Percentiles rank a stretch among this genome's conserved stretches.
These are phyloP conservation scores for Lentinula detonsa DNA, from an alignment of 768 basidiomycete species.

Conservation along the genomic window DNA sequence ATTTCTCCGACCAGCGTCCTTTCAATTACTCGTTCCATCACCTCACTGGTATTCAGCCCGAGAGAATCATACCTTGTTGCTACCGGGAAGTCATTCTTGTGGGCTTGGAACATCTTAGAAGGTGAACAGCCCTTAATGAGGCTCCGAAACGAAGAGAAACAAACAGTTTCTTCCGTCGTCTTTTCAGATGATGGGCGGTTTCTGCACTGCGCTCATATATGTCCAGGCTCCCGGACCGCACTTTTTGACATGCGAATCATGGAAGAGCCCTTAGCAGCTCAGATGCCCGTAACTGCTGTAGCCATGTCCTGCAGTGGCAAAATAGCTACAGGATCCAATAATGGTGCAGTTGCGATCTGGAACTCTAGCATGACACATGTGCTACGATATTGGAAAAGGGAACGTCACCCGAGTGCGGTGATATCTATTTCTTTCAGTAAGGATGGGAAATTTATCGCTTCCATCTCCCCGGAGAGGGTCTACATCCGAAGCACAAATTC, in stretches of 20 bases:
- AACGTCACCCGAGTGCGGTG: neutral
- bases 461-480: neutral
- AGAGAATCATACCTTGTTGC: neutral
- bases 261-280: neutral
- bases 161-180: neutral
- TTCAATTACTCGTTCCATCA: neutral
- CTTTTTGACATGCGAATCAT: neutral
- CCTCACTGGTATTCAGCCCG: neutral
- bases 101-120: neutral
- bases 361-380: neutral
- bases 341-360: slow-evolving; percentile 1
- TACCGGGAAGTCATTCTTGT: neutral
- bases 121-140: neutral
- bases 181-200: neutral
- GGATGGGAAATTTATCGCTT: neutral
- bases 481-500: neutral
- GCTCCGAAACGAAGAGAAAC: neutral
- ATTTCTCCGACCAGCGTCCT: neutral
- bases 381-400: neutral
- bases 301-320: neutral
- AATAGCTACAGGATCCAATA: slow-evolving; percentile 1
- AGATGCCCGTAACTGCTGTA: neutral
- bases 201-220: neutral
- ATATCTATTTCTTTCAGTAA: neutral
- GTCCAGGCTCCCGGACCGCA: neutral